These are phyloP conservation scores for Tirmania nivea DNA, from an alignment of 495 filamentous ascomycete species.

Conservation along the genomic window DNA sequence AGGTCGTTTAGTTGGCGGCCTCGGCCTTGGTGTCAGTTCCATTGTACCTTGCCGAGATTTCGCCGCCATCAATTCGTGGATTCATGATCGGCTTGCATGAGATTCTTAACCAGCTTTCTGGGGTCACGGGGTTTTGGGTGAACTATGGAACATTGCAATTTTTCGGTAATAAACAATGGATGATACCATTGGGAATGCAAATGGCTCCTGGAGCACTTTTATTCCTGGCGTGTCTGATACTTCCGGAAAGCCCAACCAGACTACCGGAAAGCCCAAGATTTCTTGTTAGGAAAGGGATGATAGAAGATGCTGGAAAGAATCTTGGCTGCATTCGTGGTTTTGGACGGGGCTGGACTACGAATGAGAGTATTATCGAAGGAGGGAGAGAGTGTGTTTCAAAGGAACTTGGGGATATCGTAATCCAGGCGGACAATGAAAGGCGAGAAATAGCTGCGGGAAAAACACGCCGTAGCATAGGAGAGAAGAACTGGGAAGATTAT, in stretches of 20 bases:
- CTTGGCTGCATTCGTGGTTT: conserved; percentile 20
- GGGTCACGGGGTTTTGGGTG: conserved; percentile 34
- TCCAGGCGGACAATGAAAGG: no score
- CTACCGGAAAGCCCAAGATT: conserved; percentile 33
- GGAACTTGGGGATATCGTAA: conserved; percentile 16
- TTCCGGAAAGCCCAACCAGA: conserved; percentile 26
- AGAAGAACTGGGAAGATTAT: no score
- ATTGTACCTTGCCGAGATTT: conserved; percentile 36
- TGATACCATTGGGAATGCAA: conserved; percentile 35
- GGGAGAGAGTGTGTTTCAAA: conserved; percentile 15
- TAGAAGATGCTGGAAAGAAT: conserved; percentile 25
- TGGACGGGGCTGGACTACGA: no score
- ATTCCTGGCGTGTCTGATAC: conserved; percentile 27
- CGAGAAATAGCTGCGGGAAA: no score
- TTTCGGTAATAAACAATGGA: conserved; percentile 24
- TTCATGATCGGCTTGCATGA: conserved; percentile 33
- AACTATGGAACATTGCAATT: conserved; percentile 29
- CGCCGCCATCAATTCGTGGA: conserved; percentile 34
- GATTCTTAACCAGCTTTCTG: conserved; percentile 32
- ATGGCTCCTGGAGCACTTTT: conserved; percentile 32
- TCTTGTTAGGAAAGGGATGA: conserved; percentile 28
- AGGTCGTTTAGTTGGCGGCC: conserved; percentile 21
- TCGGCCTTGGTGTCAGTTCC: conserved; percentile 21
- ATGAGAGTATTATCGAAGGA: conserved; percentile 13
- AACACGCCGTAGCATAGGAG: no score